phyloP scores from a whole-genome alignment of 2,329 filamentous ascomycete genomes.

The Apiospora arundinis region DNA sequence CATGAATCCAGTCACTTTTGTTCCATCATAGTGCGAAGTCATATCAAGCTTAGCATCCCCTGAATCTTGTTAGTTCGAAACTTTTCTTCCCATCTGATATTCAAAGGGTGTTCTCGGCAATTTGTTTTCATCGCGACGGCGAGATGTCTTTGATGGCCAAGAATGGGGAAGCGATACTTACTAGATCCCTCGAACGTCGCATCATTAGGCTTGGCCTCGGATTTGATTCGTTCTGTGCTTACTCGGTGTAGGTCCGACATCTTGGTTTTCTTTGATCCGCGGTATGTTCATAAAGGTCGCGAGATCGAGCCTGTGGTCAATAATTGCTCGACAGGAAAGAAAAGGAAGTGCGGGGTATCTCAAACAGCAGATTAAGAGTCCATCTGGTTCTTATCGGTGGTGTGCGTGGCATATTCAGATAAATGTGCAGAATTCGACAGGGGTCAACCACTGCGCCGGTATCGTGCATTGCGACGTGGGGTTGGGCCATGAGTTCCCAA shows the following conservation, averaged over 20 bases:
- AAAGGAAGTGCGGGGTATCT: background rate
- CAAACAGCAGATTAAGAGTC: too few species aligned
- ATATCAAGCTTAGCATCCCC: background rate
- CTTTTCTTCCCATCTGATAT: background rate
- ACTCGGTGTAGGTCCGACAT: background rate
- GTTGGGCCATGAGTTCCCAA: background rate
- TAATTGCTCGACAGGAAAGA: background rate
- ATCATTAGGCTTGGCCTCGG: background rate
- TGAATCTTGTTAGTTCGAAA: background rate
- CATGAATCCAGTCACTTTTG: background rate
- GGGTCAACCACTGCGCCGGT: background rate
- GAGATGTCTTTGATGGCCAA: background rate
- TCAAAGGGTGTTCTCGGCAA: too few species aligned
- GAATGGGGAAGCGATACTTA: background rate
- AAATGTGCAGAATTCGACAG: background rate
- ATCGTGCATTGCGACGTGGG: background rate
- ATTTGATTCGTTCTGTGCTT: background rate
- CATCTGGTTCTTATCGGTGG: background rate
- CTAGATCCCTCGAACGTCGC: background rate
- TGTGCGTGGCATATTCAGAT: background rate
- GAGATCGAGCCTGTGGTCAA: background rate
- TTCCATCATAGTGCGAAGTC: background rate
- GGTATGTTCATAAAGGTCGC: background rate
- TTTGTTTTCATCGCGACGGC: too few species aligned
- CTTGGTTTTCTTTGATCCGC: background rate